Percentiles rank a stretch among this genome's conserved stretches.
These are phyloP conservation scores for Pichia heedii DNA, from an alignment of 805 yeast genomes.

Conservation along the genomic window DNA sequence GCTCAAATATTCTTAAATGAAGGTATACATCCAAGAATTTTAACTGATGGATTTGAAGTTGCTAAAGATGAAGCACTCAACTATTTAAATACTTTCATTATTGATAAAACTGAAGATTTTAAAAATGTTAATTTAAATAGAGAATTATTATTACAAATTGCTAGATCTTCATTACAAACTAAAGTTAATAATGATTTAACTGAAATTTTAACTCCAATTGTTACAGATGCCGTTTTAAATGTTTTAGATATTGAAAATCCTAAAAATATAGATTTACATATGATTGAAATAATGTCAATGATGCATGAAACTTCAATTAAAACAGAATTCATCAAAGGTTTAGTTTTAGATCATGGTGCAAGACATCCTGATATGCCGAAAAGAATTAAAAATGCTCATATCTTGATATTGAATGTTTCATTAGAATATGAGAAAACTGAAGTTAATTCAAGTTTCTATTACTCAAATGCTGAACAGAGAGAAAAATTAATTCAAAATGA, in stretches of 20 bases:
- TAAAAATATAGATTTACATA: constrained; percentile 69
- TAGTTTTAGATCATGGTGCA: constrained; percentile 96
- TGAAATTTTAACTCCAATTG: constrained; percentile 82
- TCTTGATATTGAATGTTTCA: constrained; percentile 85
- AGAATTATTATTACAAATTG: constrained; percentile 84
- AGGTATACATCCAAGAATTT: constrained; percentile 92
- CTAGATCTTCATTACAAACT: constrained; percentile 80
- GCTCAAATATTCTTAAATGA: constrained; percentile 87
- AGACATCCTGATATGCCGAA: constrained; percentile 99
- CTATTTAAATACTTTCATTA: constrained; percentile 60
- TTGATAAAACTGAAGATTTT: constrained; percentile 23
- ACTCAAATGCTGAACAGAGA: constrained; percentile 91
- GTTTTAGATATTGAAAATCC: constrained; percentile 42
- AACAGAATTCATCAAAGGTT: constrained; percentile 74
- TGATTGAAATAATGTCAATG: constrained; percentile 98
- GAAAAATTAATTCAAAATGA: constrained; percentile 91
- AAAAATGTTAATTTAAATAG: constrained; percentile 44
- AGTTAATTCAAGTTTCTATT: constrained; percentile 92
- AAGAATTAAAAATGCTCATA: constrained; percentile 69
- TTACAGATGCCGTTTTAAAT: constrained; percentile 88
- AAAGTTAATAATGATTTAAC: constrained; percentile 73
- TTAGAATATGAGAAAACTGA: constrained; percentile 96
- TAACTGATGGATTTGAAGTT: constrained; percentile 89
- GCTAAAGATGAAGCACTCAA: constrained; percentile 72
- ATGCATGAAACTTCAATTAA: constrained; percentile 83